Evolutionary conservation across 2,329 filamentous ascomycete species (phyloP), one percentile per base, ranked within the genome.

Genomic region (Coniochaeta pulveracea): DNA sequence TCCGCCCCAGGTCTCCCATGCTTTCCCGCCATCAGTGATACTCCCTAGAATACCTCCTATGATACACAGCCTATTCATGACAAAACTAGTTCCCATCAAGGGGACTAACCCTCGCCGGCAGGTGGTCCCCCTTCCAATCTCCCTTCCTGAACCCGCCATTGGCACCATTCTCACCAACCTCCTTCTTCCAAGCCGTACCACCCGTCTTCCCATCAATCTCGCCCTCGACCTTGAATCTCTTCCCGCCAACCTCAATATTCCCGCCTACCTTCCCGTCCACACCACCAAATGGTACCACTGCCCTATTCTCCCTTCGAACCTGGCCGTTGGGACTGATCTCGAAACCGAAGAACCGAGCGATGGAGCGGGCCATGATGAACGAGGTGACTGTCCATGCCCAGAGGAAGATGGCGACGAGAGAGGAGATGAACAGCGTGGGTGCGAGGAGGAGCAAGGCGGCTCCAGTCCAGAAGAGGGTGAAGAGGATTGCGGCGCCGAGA

Each of bases 361-460:
- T 35, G 57, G 63, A 68, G 32, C 60, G 58, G 4, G 55, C 59
- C 24, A 61, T 46, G 33, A 68, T 21, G 50, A 76, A 86, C 30
- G 66, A 69, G 10, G 64, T 69, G 7, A 80, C 57, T 6, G 67
- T 75, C 74, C 77, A 83, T 12, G 71, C 55, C 72, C 82, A 89
- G 39, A 80, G 55, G 38, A 78, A 66, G 1, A 76, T 57, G 5
- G 73, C 80, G 15, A 76, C 52, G 30, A 66, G 66, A 10, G 69
- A 73, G 3, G 79, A 77, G 40, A 84, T 52, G 52, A 83, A 70
- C 23, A 89, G 57, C 1, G 75, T 69, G 2, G 82, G 82, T 0
- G 84, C 57, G 11, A 91, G 65, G 25, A 88, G 50, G 30, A 84
- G 50, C 9, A 82, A 58, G 3, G 78, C 80, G 27, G 84, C 52